Percentiles rank a stretch among this genome's conserved stretches.
Conservation (phyloP, 2,329 filamentous ascomycete genomes). For the Fonsecaea pugnacius region DNA sequence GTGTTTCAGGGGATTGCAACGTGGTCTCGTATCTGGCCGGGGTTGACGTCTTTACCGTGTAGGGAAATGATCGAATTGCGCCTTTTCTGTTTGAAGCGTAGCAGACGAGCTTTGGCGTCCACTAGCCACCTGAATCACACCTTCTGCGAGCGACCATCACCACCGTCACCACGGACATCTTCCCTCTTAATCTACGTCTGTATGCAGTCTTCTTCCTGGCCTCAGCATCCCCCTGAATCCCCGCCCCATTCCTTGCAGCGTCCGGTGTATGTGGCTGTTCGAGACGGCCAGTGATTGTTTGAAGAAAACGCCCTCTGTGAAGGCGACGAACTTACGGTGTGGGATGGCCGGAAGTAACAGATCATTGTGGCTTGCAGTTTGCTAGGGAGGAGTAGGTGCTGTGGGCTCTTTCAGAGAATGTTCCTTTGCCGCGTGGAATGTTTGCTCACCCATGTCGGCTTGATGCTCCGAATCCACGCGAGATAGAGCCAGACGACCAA, state of each 20-base stretch:
- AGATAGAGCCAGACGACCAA: slow-evolving; percentile 11
- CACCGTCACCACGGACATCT: background rate
- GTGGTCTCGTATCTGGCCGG: slow-evolving; percentile 1
- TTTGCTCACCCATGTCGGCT: slow-evolving; percentile 16
- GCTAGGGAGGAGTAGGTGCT: background rate
- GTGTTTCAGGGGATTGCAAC: slow-evolving; percentile 12
- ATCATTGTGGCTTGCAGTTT: slow-evolving; percentile 3
- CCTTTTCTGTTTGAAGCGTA: background rate
- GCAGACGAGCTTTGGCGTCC: background rate
- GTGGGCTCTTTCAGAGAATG: slow-evolving; percentile 8
- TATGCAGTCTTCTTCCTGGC: background rate
- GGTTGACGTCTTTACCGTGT: background rate
- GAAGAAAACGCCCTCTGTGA: background rate
- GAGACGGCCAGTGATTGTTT: background rate
- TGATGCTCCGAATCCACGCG: slow-evolving; percentile 20
- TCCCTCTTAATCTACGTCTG: background rate
- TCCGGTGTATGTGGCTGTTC: background rate
- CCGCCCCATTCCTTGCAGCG: background rate
- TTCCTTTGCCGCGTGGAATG: slow-evolving; percentile 12
- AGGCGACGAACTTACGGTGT: background rate
- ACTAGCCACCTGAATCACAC: background rate
- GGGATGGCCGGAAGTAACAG: background rate
- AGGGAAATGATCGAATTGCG: background rate
- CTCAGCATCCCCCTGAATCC: background rate
- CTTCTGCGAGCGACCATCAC: background rate